These are phyloP conservation scores for Salvia splendens DNA, from an alignment of 257 asterid genomes.

Conservation along the genomic window DNA sequence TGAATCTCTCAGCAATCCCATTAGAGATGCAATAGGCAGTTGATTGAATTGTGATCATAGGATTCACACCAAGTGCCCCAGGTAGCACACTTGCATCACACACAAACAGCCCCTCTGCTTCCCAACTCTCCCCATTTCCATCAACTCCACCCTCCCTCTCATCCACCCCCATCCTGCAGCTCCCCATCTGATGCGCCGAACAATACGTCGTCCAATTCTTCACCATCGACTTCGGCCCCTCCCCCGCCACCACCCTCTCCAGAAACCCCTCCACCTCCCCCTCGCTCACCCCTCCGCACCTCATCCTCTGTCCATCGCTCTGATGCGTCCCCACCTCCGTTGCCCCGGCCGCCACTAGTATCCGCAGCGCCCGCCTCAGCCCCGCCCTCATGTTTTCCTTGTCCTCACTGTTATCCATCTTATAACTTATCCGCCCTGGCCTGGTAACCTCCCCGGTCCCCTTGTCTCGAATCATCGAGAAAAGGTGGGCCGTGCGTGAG, in stretches of 20 bases:
- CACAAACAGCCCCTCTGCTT: conserved; percentile 74
- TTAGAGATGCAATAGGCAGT: conserved; percentile 66
- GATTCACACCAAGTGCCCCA: conserved; percentile 80
- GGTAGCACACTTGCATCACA: conserved; percentile 90
- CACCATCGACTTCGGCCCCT: conserved; percentile 61
- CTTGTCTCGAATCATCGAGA: conserved; percentile 62
- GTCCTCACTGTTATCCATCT: conserved; percentile 39
- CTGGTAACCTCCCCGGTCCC: conserved; percentile 54
- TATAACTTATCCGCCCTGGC: conserved; percentile 55
- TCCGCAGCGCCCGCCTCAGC: conserved; percentile 49
- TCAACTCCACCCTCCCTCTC: conserved; percentile 71
- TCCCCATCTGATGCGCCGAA: conserved; percentile 96
- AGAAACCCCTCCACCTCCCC: conserved; percentile 58
- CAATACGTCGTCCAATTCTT: conserved; percentile 61
- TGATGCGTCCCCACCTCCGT: conserved; percentile 79
- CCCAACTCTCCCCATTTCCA: conserved; percentile 92
- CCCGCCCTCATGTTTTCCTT: conserved; percentile 57
- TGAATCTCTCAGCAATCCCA: conserved; percentile 49
- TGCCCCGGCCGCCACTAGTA: conserved; percentile 81
- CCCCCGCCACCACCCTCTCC: conserved; percentile 49
- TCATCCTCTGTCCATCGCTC: conserved; percentile 65
- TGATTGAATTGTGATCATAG: conserved; percentile 85
- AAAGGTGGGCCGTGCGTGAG: conserved; percentile 64
- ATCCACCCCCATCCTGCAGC: conserved; percentile 74
- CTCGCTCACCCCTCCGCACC: conserved; percentile 47